Percentiles rank a stretch among this genome's conserved stretches.
Conservation (phyloP, 192 early-diverging fungal genomes). For the Coemansia sp. region DNA sequence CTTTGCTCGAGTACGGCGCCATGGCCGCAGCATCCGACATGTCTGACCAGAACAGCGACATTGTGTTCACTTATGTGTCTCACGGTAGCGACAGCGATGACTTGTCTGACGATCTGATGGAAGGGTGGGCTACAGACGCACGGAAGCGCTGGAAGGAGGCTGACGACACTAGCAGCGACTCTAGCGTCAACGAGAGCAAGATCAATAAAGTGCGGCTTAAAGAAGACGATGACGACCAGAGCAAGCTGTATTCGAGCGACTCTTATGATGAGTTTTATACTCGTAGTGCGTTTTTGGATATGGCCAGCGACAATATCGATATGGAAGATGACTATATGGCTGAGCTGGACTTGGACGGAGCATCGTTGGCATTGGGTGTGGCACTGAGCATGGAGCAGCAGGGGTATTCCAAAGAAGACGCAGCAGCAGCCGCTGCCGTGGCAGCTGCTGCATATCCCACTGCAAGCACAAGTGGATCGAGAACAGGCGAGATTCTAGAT, state of each 20-base stretch:
- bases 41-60: constrained; percentile 19
- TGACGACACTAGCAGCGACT: constrained; percentile 20
- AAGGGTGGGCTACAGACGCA: constrained; percentile 32
- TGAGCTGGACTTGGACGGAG: constrained; percentile 42
- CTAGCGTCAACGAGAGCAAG: constrained; percentile 33
- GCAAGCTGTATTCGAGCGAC: constrained; percentile 43
- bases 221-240: constrained; percentile 28
- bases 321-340: constrained; percentile 10
- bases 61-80: constrained; percentile 35
- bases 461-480: not conserved
- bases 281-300: constrained; percentile 34
- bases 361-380: constrained; percentile 49
- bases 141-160: constrained; percentile 26
- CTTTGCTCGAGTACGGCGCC: constrained; percentile 25
- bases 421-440: constrained; percentile 27
- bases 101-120: constrained; percentile 39
- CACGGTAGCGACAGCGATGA: constrained; percentile 19
- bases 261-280: constrained; percentile 49
- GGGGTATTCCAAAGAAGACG: constrained; percentile 52
- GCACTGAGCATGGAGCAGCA: constrained; percentile 56
- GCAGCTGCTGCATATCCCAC: constrained; percentile 40
- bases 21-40: constrained; percentile 11
- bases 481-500: not conserved
- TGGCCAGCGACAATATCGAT: constrained; percentile 16
- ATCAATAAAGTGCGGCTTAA: constrained; percentile 30